phyloP scores from a whole-genome alignment of 2,329 filamentous ascomycete genomes.

The Fusarium sororula region DNA sequence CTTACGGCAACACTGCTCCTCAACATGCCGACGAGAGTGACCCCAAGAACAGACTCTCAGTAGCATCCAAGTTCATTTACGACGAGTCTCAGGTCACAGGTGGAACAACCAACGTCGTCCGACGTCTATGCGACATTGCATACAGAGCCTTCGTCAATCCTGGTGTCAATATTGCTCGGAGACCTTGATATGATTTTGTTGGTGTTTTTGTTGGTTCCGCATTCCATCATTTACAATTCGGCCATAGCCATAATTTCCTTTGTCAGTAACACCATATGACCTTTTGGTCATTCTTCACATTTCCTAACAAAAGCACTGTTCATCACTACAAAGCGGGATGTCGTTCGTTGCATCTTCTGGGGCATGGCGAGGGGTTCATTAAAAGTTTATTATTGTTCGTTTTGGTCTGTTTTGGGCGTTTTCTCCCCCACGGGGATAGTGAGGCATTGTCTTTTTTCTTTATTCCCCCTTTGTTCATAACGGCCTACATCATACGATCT shows the following conservation, averaged over 20 bases:
- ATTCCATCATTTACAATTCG: background rate
- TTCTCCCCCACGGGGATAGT: slow-evolving; percentile 25
- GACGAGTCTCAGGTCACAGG: slow-evolving; percentile 69
- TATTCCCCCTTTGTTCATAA: slow-evolving; percentile 28
- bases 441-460: slow-evolving; percentile 36
- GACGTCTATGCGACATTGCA: slow-evolving; percentile 75
- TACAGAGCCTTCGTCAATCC: slow-evolving; percentile 66
- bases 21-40: slow-evolving; percentile 73
- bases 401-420: slow-evolving; percentile 40
- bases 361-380: slow-evolving; percentile 46
- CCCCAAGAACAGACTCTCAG: slow-evolving; percentile 71
- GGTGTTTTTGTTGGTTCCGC: background rate
- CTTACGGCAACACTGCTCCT: slow-evolving; percentile 64
- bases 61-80: slow-evolving; percentile 75
- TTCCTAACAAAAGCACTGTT: slow-evolving; percentile 34
- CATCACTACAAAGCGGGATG: slow-evolving; percentile 25
- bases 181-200: slow-evolving; percentile 19
- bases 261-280: slow-evolving; percentile 23
- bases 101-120: slow-evolving; percentile 79
- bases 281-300: slow-evolving; percentile 8
- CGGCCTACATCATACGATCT: slow-evolving; percentile 24
- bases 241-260: slow-evolving; percentile 30
- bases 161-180: slow-evolving; percentile 57
- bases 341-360: slow-evolving; percentile 44
- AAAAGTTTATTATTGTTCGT: slow-evolving; percentile 37